phyloP scores from a whole-genome alignment of 352 stramenopile genomes.

The Globisporangium canariense region DNA sequence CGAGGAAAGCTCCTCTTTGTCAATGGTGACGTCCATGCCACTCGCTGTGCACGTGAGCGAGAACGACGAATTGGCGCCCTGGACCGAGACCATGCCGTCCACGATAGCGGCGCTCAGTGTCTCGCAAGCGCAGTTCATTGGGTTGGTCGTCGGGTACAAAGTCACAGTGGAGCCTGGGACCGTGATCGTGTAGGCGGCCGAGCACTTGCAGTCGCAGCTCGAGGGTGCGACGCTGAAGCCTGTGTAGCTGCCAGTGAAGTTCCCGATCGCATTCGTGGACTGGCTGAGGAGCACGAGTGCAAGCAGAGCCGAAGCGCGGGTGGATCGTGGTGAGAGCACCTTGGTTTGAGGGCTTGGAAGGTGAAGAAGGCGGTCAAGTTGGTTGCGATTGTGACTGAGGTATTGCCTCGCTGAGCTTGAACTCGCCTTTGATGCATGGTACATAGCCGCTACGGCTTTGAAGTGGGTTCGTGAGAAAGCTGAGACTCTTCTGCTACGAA shows the following conservation, averaged over 20 bases:
- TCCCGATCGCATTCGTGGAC: not conserved
- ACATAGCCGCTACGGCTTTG: too few species aligned
- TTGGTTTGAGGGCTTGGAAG: too few species aligned
- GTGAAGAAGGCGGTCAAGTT: not conserved
- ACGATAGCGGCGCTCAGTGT: not conserved
- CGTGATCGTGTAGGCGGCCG: slow-evolving; percentile 5
- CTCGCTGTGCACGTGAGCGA: not conserved
- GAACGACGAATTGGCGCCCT: not conserved
- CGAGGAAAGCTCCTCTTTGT: too few species aligned
- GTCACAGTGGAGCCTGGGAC: not conserved
- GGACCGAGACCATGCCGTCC: not conserved
- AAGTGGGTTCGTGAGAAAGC: too few species aligned
- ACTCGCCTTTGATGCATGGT: not conserved
- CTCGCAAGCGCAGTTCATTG: not conserved
- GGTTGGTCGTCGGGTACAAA: not conserved
- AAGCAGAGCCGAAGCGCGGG: not conserved
- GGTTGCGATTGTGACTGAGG: not conserved
- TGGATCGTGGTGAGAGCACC: not conserved
- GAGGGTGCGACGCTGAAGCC: not conserved
- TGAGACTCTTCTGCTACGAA: too few species aligned
- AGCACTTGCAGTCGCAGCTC: not conserved
- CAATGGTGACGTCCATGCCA: not conserved
- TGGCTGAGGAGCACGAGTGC: not conserved
- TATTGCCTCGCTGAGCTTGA: not conserved
- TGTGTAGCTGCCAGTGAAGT: not conserved